A percentile compares a stretch with the other conserved stretches of the same genome.
Evolutionary conservation across 805 yeast species (phyloP).

Genomic region (Monosporozyma siamensis): DNA sequence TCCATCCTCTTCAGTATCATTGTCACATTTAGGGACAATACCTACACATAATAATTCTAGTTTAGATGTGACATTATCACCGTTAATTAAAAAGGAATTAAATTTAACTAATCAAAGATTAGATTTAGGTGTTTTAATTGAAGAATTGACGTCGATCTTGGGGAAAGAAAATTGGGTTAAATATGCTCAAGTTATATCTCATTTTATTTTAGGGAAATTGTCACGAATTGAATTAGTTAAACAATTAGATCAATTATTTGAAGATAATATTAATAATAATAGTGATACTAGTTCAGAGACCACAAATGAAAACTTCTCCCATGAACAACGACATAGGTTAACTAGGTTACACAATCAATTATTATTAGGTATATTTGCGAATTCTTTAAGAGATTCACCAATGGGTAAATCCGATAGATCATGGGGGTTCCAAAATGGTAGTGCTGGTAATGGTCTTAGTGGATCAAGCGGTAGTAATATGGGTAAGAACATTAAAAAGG

Average conservation of each 20-base stretch:
- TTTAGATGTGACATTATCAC: not conserved
- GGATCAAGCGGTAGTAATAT: no score
- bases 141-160: constrained; percentile 59
- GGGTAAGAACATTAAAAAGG: constrained; percentile 34
- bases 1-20: not conserved
- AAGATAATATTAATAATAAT: not conserved
- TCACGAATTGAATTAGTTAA: constrained; percentile 65
- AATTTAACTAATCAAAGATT: constrained; percentile 30
- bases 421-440: constrained; percentile 42
- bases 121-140: constrained; percentile 57
- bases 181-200: constrained; percentile 70
- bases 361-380: constrained; percentile 71
- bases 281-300: no score
- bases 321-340: constrained; percentile 10
- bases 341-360: constrained; percentile 66
- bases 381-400: constrained; percentile 72
- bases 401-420: constrained; percentile 55
- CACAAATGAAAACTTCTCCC: not conserved
- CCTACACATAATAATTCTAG: not conserved
- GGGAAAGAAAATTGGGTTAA: constrained; percentile 74
- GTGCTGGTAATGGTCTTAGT: no score
- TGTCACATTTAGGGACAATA: not conserved
- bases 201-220: constrained; percentile 68
- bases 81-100: not conserved
- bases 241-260: constrained; percentile 47